Conservation (phyloP, 257 asterid species). For the Plantago elongata region DNA sequence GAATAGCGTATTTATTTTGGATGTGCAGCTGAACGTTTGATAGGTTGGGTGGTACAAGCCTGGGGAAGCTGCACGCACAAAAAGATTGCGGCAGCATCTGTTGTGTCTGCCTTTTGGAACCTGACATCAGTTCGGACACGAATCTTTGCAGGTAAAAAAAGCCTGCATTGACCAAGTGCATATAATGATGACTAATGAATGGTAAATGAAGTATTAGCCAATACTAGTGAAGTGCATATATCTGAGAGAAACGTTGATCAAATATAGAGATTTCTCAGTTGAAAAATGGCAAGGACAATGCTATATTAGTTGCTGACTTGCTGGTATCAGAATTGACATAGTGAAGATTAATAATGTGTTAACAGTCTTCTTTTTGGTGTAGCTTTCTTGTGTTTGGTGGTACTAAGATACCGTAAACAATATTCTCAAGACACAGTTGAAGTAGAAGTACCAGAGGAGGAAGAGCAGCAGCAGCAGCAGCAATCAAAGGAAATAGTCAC, state of each 20-base stretch:
- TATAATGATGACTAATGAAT: no score
- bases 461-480: constrained; percentile 30
- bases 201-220: no score
- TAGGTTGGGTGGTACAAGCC: constrained; percentile 37
- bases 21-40: constrained; percentile 39
- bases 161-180: not conserved
- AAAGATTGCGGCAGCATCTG: constrained; percentile 65
- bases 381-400: constrained; percentile 78
- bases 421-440: constrained; percentile 29
- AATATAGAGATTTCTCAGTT: no score
- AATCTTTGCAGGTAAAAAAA: constrained; percentile 62
- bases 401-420: constrained; percentile 67
- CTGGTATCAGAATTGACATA: no score
- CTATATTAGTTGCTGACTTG: no score
- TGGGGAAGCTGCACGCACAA: constrained; percentile 87
- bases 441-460: constrained; percentile 28
- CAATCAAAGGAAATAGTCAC: constrained; percentile 47
- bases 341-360: no score
- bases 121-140: constrained; percentile 69
- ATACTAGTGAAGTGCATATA: no score
- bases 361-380: constrained; percentile 27
- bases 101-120: constrained; percentile 79
- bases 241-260: no score
- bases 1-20: not conserved
- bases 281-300: no score